Percentiles rank a stretch among this genome's conserved stretches.
phyloP scores from a whole-genome alignment of 768 basidiomycete species.

The Mycena polygramma region DNA sequence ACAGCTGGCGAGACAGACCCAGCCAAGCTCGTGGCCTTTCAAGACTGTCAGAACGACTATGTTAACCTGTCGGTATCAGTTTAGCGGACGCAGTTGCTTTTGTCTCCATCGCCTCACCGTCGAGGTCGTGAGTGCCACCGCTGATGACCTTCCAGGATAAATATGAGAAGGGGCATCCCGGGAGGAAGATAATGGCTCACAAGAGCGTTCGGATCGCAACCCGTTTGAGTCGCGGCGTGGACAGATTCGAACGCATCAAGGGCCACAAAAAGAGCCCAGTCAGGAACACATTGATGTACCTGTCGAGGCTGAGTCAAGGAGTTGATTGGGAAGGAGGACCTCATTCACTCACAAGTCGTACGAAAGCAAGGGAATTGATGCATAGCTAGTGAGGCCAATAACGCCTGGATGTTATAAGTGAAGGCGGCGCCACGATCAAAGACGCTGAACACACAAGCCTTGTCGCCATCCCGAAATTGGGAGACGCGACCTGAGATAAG shows the following conservation, averaged over 20 bases:
- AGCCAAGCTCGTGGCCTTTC: conserved; percentile 31
- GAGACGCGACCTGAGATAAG: conserved; percentile 16
- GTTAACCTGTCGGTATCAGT: neutral
- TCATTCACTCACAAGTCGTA: conserved; percentile 30
- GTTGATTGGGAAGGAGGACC: conserved; percentile 33
- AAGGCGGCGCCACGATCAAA: neutral
- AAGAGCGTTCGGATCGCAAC: conserved; percentile 52
- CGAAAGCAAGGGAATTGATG: conserved; percentile 13
- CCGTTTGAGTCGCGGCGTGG: conserved; percentile 42
- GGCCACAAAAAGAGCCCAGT: conserved; percentile 54
- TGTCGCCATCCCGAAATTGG: conserved; percentile 18
- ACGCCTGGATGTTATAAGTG: conserved; percentile 1
- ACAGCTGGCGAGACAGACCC: conserved; percentile 29
- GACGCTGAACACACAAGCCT: conserved; percentile 8
- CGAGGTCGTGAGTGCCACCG: conserved; percentile 28
- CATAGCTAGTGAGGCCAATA: conserved; percentile 19
- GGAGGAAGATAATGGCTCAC: conserved; percentile 36
- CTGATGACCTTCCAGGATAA: conserved; percentile 10
- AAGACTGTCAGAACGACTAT: conserved; percentile 31
- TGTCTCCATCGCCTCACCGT: conserved; percentile 6
- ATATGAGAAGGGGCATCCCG: neutral
- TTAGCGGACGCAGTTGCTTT: neutral
- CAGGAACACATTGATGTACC: conserved; percentile 43
- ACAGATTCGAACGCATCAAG: conserved; percentile 42
- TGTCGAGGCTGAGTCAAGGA: conserved; percentile 7